Evolutionary conservation across 1,284 basidiomycete genomes (phyloP).

Genomic region (Trichosporon sp.): DNA sequence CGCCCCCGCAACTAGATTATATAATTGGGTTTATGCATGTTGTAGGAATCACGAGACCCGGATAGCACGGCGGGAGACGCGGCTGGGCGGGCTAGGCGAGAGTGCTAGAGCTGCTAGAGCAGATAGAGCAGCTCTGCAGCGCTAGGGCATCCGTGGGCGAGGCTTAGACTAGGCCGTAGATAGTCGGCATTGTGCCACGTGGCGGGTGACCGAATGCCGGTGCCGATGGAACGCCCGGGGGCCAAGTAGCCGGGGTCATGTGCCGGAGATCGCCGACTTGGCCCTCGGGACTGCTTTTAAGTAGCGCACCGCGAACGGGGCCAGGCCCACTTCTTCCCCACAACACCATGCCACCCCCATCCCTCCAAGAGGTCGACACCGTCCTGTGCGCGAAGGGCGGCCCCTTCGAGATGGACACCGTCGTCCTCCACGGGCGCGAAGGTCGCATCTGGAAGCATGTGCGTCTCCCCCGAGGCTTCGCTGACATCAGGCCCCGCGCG

Average conservation of each 20-base stretch:
- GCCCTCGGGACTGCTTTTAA: not conserved
- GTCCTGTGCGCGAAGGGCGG: not conserved
- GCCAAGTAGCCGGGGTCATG: not conserved
- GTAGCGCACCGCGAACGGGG: not conserved
- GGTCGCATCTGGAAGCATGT: conserved; percentile 42
- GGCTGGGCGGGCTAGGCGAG: too few relatives aligned
- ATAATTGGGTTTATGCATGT: not conserved
- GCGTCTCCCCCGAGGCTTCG: conserved; percentile 1
- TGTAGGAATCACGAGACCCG: not conserved
- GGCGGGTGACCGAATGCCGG: not conserved
- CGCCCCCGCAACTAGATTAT: not conserved
- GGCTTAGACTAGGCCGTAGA: too few relatives aligned
- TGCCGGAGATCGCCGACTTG: not conserved
- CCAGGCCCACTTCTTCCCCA: not conserved
- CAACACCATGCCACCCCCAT: not conserved
- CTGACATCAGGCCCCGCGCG: conserved; percentile 30
- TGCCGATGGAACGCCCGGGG: not conserved
- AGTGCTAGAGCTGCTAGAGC: too few relatives aligned
- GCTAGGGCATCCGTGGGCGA: too few relatives aligned
- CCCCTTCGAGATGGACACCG: conserved; percentile 33
- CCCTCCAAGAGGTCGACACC: not conserved
- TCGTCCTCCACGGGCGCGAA: conserved; percentile 25
- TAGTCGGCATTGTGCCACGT: not conserved
- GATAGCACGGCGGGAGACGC: not conserved
- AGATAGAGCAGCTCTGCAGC: too few relatives aligned